Percentiles rank a stretch among this genome's conserved stretches.
Evolutionary conservation across 73 alveolate species (phyloP).

Genomic region (Breviolum minutum): DNA sequence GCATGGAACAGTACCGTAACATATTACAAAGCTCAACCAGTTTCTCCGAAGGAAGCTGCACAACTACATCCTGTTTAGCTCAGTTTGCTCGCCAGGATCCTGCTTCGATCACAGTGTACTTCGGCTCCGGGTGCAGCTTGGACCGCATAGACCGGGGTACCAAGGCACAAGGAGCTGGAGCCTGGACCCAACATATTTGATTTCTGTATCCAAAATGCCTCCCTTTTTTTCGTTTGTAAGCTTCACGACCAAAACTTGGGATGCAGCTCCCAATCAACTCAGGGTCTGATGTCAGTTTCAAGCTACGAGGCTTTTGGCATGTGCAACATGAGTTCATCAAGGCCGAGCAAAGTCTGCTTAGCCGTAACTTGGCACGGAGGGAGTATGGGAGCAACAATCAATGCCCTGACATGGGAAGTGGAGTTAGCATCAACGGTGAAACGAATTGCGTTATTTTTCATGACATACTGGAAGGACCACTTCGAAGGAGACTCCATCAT

Average conservation of each 20-base stretch:
- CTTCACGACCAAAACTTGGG: no score
- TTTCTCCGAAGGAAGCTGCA: not conserved
- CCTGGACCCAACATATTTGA: no score
- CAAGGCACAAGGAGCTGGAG: no score
- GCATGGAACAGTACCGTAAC: no score
- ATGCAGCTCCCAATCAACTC: no score
- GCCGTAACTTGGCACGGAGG: not conserved
- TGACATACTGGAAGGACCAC: not conserved
- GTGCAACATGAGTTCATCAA: constrained; percentile 84
- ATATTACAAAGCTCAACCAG: no score
- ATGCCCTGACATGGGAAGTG: not conserved
- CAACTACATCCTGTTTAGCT: no score
- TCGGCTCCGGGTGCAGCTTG: constrained; percentile 71
- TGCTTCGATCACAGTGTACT: constrained; percentile 31
- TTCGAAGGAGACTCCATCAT: no score
- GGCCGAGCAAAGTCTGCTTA: constrained; percentile 37
- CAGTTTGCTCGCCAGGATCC: not conserved
- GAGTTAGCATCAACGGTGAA: not conserved
- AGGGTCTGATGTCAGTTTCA: not conserved
- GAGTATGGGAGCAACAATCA: not conserved
- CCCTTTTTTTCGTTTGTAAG: no score
- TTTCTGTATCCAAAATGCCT: no score
- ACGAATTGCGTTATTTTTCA: not conserved
- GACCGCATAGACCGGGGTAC: not conserved
- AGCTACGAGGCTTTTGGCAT: constrained; percentile 50